Base-by-base conservation (phyloP, 1,284 basidiomycete species). In the Papiliotrema flavescens region DNA sequence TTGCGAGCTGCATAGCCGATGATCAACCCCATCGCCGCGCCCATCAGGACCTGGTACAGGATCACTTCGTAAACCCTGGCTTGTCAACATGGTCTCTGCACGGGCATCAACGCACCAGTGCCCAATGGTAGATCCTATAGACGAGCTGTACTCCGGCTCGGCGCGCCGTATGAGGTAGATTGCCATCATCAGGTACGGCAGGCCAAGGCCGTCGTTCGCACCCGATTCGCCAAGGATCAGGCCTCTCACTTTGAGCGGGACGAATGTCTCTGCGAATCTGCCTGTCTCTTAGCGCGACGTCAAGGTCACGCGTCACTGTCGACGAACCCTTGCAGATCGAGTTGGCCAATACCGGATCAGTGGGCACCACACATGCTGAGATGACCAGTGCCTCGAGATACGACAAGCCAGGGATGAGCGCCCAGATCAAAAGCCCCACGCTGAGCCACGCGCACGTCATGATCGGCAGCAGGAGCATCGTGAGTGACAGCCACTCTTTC, bases 361-460 rank as follows among this genome's bases (percentile, higher is more conserved):
- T 98, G 0, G 94, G 94, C 0, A 93, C 96, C 22, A 96, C 83
- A 74, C 90, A 95, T 0, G 94, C 89, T 13, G 88, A 90, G 49
- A 96, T 84, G 37, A 87, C 88, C 63, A 96, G 81, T 52, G 85
- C 84, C 23, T 89, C 88, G 42, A 92, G 81, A 77, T 92, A 94
- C 64, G 83, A 85, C 70, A 95, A 83, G 6, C 84, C 83, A 0
- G 90, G 91, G 55, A 95, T 85, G 61, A 95, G 81, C 20, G 85
- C 89, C 74, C 85, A 94, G 58, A 95, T 90, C 60, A 95, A 80
- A 13, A 71, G 54, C 24, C 86, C 88, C 22, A 84, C 88, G 51
- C 90, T 84, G 62, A 93, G 86, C 90, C 90, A 94, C 48, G 90
- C 91, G 2, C 51, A 28, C 0, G 62, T 56, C 90, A 94, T 94